Evolutionary conservation across 2,329 filamentous ascomycete genomes (phyloP).

Genomic region (Pseudocercospora crystallina): DNA sequence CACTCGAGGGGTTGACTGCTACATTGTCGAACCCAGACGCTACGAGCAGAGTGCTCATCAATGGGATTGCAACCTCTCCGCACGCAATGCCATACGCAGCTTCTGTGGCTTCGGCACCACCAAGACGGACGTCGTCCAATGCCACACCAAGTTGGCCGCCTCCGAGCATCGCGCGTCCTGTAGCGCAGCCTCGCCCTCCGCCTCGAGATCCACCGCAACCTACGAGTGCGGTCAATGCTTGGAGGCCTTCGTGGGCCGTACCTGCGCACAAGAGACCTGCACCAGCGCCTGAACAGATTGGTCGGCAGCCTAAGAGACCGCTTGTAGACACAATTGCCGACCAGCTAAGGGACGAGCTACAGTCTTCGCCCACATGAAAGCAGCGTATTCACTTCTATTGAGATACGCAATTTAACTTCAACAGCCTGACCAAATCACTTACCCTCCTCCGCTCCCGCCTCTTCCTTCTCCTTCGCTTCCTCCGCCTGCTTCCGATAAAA

Average conservation of each 20-base stretch:
- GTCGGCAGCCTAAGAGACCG: background rate
- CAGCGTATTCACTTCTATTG: no score
- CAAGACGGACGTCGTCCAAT: background rate
- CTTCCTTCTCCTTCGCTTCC: slow-evolving; percentile 44
- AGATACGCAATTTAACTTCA: no score
- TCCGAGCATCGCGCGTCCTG: slow-evolving; percentile 3
- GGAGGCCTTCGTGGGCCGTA: slow-evolving; percentile 1
- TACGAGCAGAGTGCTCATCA: background rate
- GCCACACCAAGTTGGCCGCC: slow-evolving; percentile 2
- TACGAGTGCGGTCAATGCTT: no score
- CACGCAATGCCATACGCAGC: no score
- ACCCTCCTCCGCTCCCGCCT: background rate
- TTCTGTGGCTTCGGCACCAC: no score
- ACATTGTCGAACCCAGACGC: background rate
- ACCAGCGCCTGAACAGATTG: background rate
- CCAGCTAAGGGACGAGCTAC: background rate
- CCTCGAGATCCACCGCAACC: background rate
- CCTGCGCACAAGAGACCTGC: slow-evolving; percentile 1
- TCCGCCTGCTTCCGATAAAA: slow-evolving; percentile 67
- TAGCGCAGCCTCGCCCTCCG: background rate
- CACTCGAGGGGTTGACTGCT: no score
- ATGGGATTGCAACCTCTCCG: no score
- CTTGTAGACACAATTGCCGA: background rate
- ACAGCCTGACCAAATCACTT: background rate
- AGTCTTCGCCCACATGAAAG: background rate